Conservation (phyloP, 176 grass and related monocot genomes). For the Calamus simplicifolius region DNA sequence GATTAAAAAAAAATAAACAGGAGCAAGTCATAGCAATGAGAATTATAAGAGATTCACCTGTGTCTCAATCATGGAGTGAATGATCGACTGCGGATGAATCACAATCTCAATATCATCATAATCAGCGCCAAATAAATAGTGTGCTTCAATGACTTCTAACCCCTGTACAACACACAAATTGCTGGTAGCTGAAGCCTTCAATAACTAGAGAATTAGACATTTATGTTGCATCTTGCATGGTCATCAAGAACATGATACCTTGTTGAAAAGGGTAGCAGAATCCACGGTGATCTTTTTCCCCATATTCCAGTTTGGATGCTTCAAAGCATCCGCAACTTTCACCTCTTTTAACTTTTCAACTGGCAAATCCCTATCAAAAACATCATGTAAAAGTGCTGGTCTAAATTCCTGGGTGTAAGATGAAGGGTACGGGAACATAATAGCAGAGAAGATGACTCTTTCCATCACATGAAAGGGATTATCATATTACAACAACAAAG, state of each 20-base stretch:
- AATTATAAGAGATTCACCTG: slow-evolving; percentile 40
- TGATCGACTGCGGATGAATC: slow-evolving; percentile 98
- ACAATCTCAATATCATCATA: slow-evolving; percentile 95
- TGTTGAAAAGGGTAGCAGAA: slow-evolving; percentile 98
- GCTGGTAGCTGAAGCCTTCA: neutral
- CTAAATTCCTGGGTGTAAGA: no score
- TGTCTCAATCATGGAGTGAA: slow-evolving; percentile 98
- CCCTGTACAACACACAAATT: slow-evolving; percentile 39
- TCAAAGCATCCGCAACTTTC: slow-evolving; percentile 96
- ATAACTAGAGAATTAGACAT: slow-evolving; percentile 4
- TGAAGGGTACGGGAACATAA: no score
- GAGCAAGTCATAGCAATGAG: neutral
- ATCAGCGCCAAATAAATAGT: slow-evolving; percentile 89
- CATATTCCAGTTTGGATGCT: slow-evolving; percentile 98
- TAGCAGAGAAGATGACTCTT: no score
- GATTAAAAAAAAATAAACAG: no score
- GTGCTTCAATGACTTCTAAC: slow-evolving; percentile 97
- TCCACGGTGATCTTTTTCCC: slow-evolving; percentile 99
- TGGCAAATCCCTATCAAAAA: slow-evolving; percentile 68
- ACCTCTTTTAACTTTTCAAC: slow-evolving; percentile 81
- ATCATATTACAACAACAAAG: no score
- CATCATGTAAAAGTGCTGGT: neutral
- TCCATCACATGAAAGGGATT: no score
- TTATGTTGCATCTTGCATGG: neutral
- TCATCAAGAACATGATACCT: slow-evolving; percentile 29